Evolutionary conservation across 2,329 filamentous ascomycete genomes (phyloP), one percentile per base, ranked within the genome.

Genomic region (Massarina eburnea): DNA sequence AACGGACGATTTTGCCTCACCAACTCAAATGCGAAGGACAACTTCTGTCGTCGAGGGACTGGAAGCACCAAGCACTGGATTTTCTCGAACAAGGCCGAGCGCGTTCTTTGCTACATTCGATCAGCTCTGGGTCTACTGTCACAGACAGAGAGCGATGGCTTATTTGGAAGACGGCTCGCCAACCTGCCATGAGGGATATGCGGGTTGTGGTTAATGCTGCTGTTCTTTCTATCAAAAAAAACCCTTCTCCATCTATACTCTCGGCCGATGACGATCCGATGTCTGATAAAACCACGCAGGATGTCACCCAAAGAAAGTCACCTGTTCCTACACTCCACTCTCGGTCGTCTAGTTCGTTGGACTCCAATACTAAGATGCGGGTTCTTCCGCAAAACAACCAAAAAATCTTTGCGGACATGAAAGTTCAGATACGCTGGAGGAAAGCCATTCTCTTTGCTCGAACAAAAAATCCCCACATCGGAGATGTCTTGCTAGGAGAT

Each of bases 21-120:
- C 35, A 39, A 15, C 35, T 41, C 37, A 27, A 34, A 30, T 43
- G 29, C 19, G 20, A 36, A 12, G 40, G 40, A 41, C 40, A 22
- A 18, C 19, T 20, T n/a, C 32, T 51, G 7, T 30, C 36, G 7
- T 37, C 39, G 8, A 26, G 15, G 3, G 39, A 44, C 18, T 51
- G 48, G 48, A 37, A 24, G 14, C 44, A 48, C 27, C 48, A 51
- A 42, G 48, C 48, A 15, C 41, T 51, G 21, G 21, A 51, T 15
- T 51, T 39, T 20, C 29, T 51, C 9, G 48, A 51, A 35, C 48
- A 48, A 37, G 48, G 48, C 3, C 32, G 45, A 30, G 39, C 44
- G 9, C 27, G 48, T 36, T 39, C 44, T 4, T 19, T 51, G 4
- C 45, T 51, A 7, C 43, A 51, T 17, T 47, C 44, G 3, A 47